Evolutionary conservation across 78 protist genomes (phyloP), one percentile per base, ranked within the genome.

Genomic region (Cavenderia fasciculata): DNA sequence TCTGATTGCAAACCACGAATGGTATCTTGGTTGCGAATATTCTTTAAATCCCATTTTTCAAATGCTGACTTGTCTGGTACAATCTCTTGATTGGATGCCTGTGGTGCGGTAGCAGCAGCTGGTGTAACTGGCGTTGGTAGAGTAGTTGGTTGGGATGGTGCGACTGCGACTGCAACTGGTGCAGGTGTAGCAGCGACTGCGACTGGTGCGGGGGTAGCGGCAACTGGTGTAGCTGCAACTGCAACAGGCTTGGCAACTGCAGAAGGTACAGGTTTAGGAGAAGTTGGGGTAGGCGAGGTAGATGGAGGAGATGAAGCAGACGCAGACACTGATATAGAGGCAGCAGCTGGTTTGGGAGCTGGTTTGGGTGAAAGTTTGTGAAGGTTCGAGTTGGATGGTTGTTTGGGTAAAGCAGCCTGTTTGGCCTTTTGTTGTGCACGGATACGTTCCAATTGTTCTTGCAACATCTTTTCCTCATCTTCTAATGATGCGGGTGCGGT

Each of bases 1-100:
- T 79, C 88, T 14, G 77, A 66, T 66, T 79, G 88, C 25, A 79
- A 46, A 23, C 88, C 88, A 51, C 88, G 70, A 38, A 79, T 34
- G 21, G 88, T 79, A 52, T 79, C 88, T 7, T 54, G 18, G 51
- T 79, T 79, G 2, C 41, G 21, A 11, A 54, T 79, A 21, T 21
- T 10, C 33, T 68, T 79, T 47, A 79, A 41, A 54, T 79, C 88
- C 88, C 88, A 79, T 54, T 79, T 65, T 40, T 79, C 88, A 61
- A 61, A 75, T 12, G 61, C 51, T 51, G 74, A 51, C 38, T 59
- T 69, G 36, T 79, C 88, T 18, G 88, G 88, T 10, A 54, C 59
- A 11, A 43, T 54, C 36, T 61, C 74, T 44, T 41, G 63, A 25
- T 38, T 36, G 0, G 84, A n/a, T 16, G 84, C 19, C n/a, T n/a